Evolutionary conservation across 495 filamentous ascomycete genomes (phyloP).

Genomic region (Neurospora pannonica): DNA sequence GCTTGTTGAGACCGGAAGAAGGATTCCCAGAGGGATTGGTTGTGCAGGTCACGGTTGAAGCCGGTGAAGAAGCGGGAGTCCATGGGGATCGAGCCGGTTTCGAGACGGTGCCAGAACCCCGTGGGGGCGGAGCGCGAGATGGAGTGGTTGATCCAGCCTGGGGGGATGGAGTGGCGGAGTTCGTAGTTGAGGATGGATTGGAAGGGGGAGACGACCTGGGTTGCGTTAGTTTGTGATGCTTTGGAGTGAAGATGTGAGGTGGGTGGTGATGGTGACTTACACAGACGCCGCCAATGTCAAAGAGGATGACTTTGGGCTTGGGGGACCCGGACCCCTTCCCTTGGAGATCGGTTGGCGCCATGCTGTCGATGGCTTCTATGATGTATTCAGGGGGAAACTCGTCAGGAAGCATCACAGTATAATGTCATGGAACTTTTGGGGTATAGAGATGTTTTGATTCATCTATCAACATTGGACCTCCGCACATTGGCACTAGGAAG

Average conservation of each 20-base stretch:
- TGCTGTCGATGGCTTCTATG: conserved; percentile 21
- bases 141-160: conserved; percentile 83
- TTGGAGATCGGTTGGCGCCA: neutral
- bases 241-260: neutral
- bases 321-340: conserved; percentile 21
- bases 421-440: neutral
- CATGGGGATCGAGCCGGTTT: conserved; percentile 64
- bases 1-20: conserved; percentile 32
- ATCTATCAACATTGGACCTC: neutral
- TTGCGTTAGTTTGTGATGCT: conserved; percentile 9
- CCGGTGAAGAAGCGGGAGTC: conserved; percentile 64
- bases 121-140: conserved; percentile 69
- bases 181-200: conserved; percentile 91
- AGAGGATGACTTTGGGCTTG: conserved; percentile 71
- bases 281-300: conserved; percentile 95
- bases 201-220: conserved; percentile 80
- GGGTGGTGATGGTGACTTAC: conserved; percentile 44
- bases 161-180: conserved; percentile 58
- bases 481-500: neutral
- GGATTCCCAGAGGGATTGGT: conserved; percentile 52
- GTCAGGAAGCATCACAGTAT: conserved; percentile 8
- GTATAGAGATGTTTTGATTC: neutral
- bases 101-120: conserved; percentile 80
- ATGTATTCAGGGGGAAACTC: conserved; percentile 15
- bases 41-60: conserved; percentile 66